phyloP scores from a whole-genome alignment of 345 rosid species.

The Ceriops decandra region DNA sequence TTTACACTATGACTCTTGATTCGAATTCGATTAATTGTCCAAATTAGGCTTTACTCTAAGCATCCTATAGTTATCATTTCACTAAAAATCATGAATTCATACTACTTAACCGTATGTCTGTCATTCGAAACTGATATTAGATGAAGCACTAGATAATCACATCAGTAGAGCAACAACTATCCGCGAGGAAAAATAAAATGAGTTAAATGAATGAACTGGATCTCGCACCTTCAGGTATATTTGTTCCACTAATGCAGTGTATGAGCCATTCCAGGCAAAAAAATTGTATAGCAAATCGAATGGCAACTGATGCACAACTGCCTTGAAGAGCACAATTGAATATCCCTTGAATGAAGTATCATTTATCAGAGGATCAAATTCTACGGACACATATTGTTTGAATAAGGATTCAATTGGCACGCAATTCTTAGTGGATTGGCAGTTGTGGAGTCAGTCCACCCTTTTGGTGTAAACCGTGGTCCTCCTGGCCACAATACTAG shows the following conservation, averaged over 20 bases:
- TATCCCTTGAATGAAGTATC: constrained; percentile 10
- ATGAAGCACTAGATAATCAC: no score
- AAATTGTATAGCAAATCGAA: constrained; percentile 15
- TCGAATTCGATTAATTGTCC: no score
- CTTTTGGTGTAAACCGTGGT: constrained; percentile 16
- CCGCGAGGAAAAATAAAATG: background rate
- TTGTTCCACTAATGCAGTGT: constrained; percentile 11
- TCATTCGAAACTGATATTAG: no score
- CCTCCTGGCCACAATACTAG: constrained; percentile 31
- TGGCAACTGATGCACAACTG: background rate
- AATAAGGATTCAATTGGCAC: constrained; percentile 11
- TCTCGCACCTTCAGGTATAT: constrained; percentile 18
- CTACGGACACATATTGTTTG: constrained; percentile 4
- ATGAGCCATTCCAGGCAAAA: constrained; percentile 13
- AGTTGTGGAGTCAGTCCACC: constrained; percentile 17
- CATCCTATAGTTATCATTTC: no score
- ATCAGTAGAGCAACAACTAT: no score
- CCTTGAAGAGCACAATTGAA: constrained; percentile 18
- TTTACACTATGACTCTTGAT: no score
- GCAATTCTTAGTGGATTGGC: constrained; percentile 13
- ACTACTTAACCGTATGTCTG: no score
- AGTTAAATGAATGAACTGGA: background rate
- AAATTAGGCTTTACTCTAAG: no score
- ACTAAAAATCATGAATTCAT: no score
- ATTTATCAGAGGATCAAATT: background rate